Conservation (phyloP, 2,329 filamentous ascomycete species). For the Tolypocladium inflatum region DNA sequence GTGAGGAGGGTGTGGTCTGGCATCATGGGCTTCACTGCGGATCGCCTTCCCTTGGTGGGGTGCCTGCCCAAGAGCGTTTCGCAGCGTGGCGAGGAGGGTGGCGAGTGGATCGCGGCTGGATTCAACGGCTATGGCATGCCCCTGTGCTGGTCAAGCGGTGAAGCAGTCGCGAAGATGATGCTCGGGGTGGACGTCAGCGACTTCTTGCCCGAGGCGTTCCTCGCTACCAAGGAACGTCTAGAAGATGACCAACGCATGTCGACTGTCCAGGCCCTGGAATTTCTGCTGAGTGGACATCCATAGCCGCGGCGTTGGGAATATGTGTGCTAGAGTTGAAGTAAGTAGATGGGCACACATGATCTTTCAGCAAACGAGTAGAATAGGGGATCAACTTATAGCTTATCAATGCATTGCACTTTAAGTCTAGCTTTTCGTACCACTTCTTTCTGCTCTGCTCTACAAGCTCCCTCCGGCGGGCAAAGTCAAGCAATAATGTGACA, state of each 20-base stretch:
- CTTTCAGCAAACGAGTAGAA: too few species aligned
- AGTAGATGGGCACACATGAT: too few species aligned
- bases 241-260: background rate
- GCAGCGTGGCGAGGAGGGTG: conserved; percentile 8
- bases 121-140: conserved; percentile 41
- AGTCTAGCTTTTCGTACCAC: too few species aligned
- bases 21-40: conserved; percentile 32
- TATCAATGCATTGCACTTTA: too few species aligned
- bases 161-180: conserved; percentile 21
- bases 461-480: too few species aligned
- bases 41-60: conserved; percentile 37
- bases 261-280: background rate
- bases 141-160: conserved; percentile 37
- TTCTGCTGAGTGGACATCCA: background rate
- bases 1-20: conserved; percentile 36
- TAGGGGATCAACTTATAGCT: too few species aligned
- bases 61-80: conserved; percentile 21
- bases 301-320: too few species aligned
- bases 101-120: conserved; percentile 39
- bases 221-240: conserved; percentile 8
- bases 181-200: conserved; percentile 10
- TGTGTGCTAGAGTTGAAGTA: too few species aligned
- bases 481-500: too few species aligned
- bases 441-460: too few species aligned
- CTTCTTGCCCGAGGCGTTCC: conserved; percentile 11